These are phyloP conservation scores for Lecanicillium sp. DNA, from an alignment of 2,329 filamentous ascomycete species.

Conservation along the genomic window DNA sequence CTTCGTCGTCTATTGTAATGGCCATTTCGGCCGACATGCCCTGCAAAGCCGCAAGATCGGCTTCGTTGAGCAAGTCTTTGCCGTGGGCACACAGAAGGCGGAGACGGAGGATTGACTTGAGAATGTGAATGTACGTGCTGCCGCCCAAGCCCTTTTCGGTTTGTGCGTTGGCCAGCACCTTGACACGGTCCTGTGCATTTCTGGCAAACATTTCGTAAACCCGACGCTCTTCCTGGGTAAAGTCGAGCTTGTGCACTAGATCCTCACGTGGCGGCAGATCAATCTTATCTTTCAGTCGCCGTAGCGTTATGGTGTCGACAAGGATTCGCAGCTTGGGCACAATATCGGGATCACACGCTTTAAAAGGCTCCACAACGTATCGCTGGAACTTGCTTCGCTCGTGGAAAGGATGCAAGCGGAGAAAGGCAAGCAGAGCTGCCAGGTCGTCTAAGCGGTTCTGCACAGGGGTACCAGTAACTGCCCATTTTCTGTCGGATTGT, in stretches of 20 bases:
- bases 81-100: conserved; percentile 90
- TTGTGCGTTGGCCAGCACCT: conserved; percentile 56
- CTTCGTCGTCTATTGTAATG: conserved; percentile 80
- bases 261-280: conserved; percentile 70
- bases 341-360: conserved; percentile 74
- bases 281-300: conserved; percentile 86
- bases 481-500: conserved; percentile 78
- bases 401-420: conserved; percentile 79
- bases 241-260: conserved; percentile 63
- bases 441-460: conserved; percentile 91
- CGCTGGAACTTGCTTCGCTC: conserved; percentile 67
- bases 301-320: conserved; percentile 88
- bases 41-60: conserved; percentile 72
- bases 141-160: conserved; percentile 61
- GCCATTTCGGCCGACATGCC: conserved; percentile 78
- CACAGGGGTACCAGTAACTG: conserved; percentile 92
- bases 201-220: conserved; percentile 80
- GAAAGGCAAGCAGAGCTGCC: conserved; percentile 75
- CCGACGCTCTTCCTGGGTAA: conserved; percentile 63
- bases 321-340: conserved; percentile 79
- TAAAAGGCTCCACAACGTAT: conserved; percentile 79
- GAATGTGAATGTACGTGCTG: conserved; percentile 85
- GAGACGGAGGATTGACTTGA: conserved; percentile 83
- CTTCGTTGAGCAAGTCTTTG: conserved; percentile 77
- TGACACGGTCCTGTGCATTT: conserved; percentile 72